phyloP scores from a whole-genome alignment of 768 basidiomycete genomes.

The Lactarius psammicola region DNA sequence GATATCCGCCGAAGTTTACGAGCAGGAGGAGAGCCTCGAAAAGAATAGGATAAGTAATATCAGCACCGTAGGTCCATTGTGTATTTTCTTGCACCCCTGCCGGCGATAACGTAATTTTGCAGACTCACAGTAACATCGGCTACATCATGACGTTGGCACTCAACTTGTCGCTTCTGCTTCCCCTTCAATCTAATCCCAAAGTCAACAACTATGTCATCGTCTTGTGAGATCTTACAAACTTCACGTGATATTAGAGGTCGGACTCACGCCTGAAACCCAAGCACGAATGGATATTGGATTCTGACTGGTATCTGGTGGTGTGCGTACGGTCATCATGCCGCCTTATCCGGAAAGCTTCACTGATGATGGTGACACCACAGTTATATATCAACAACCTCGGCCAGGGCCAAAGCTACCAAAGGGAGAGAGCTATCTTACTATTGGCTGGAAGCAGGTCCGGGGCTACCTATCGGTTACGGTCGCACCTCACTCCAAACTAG shows the following conservation, averaged over 20 bases:
- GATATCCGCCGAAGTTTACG: constrained; percentile 61
- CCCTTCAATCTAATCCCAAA: constrained; percentile 52
- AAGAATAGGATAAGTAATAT: constrained; percentile 85
- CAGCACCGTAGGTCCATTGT: constrained; percentile 55
- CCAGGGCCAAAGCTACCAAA: constrained; percentile 77
- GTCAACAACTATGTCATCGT: constrained; percentile 75
- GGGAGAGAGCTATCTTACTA: constrained; percentile 71
- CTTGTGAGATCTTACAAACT: constrained; percentile 44
- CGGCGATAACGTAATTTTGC: background rate
- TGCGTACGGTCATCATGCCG: constrained; percentile 37
- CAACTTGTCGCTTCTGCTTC: constrained; percentile 67
- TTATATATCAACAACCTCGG: constrained; percentile 78
- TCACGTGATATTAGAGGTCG: background rate
- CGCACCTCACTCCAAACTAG: constrained; percentile 36
- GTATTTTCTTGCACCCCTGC: background rate
- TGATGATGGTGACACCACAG: constrained; percentile 37
- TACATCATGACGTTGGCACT: constrained; percentile 63
- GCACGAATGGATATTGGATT: constrained; percentile 75
- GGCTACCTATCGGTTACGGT: background rate
- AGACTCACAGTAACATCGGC: constrained; percentile 77
- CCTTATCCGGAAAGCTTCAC: background rate
- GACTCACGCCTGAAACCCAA: constrained; percentile 31
- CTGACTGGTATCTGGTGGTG: constrained; percentile 86
- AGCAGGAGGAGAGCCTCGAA: constrained; percentile 73
- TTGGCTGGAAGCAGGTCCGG: constrained; percentile 83